Conservation (phyloP, 2,329 filamentous ascomycete genomes). For the Fusarium lateritium region DNA sequence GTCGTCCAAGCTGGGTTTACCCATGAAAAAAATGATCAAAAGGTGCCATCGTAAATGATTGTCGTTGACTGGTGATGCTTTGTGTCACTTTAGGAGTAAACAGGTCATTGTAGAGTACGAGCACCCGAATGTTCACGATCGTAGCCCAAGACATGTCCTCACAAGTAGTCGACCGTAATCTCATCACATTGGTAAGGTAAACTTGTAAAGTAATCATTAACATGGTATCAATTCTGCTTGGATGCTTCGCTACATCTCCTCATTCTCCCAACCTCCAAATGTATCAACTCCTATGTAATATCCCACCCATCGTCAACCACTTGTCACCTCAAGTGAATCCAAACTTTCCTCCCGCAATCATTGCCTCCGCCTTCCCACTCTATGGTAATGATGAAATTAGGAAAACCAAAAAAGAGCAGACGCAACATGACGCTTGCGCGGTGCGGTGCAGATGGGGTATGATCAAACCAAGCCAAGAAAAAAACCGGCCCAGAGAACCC, state of each 20-base stretch:
- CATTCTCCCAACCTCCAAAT: slow-evolving; percentile 24
- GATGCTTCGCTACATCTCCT: slow-evolving; percentile 36
- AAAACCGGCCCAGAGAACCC: slow-evolving; percentile 10
- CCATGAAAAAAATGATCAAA: slow-evolving; percentile 42
- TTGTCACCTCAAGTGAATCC: slow-evolving; percentile 28
- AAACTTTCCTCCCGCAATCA: slow-evolving; percentile 10
- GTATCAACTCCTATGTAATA: slow-evolving; percentile 23
- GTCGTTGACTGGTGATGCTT: neutral
- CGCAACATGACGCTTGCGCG: slow-evolving; percentile 18
- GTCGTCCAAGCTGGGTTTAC: slow-evolving; percentile 43
- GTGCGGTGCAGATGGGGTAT: slow-evolving; percentile 34
- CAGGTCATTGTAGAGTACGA: neutral
- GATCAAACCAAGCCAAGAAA: slow-evolving; percentile 37
- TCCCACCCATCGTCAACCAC: slow-evolving; percentile 23
- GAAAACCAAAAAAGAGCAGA: slow-evolving; percentile 22
- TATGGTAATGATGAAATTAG: slow-evolving; percentile 10
- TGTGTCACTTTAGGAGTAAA: neutral
- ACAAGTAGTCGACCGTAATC: neutral
- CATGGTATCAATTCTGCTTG: slow-evolving; percentile 47
- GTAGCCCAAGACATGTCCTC: too few species aligned
- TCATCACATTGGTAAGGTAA: neutral
- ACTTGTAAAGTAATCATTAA: slow-evolving; percentile 17
- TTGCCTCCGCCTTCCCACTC: neutral
- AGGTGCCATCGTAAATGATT: slow-evolving; percentile 32
- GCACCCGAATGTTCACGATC: neutral